phyloP scores from a whole-genome alignment of 148 eudicot genomes.

The Persicaria tinctoria region DNA sequence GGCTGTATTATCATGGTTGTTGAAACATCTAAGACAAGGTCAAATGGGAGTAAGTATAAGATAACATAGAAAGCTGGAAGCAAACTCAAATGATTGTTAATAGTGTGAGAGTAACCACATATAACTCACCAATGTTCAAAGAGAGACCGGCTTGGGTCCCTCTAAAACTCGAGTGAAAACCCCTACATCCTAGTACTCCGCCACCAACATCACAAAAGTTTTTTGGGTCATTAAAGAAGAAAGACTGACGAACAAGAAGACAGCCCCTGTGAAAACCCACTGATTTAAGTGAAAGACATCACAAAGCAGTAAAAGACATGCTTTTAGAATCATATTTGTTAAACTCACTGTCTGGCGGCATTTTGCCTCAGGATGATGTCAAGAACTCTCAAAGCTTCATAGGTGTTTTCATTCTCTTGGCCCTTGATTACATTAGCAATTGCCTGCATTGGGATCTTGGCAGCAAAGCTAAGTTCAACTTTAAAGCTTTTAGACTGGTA shows the following conservation, averaged over 20 bases:
- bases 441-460: slow-evolving; percentile 20
- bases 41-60: slow-evolving; percentile 61
- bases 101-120: slow-evolving; percentile 11
- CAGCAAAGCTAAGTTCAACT: slow-evolving; percentile 82
- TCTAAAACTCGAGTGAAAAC: slow-evolving; percentile 86
- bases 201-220: too few relatives aligned
- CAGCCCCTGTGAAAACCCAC: slow-evolving; percentile 51
- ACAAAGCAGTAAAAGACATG: slow-evolving; percentile 60
- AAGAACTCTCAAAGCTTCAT: slow-evolving; percentile 72
- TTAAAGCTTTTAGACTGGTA: slow-evolving; percentile 69
- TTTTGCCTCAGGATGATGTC: slow-evolving; percentile 79
- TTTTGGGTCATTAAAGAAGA: slow-evolving; percentile 35
- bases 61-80: slow-evolving; percentile 74
- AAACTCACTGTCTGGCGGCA: slow-evolving; percentile 47
- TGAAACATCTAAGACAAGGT: slow-evolving; percentile 9
- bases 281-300: slow-evolving; percentile 29
- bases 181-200: slow-evolving; percentile 21
- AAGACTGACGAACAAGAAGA: slow-evolving; percentile 81
- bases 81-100: slow-evolving; percentile 45
- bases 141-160: slow-evolving; percentile 83
- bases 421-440: slow-evolving; percentile 35
- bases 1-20: slow-evolving; percentile 9
- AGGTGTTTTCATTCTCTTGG: slow-evolving; percentile 40
- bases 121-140: slow-evolving; percentile 60
- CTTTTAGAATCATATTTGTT: slow-evolving; percentile 52